Evolutionary conservation across 2,329 filamentous ascomycete species (phyloP).

Genomic region (Xylaria sp.): DNA sequence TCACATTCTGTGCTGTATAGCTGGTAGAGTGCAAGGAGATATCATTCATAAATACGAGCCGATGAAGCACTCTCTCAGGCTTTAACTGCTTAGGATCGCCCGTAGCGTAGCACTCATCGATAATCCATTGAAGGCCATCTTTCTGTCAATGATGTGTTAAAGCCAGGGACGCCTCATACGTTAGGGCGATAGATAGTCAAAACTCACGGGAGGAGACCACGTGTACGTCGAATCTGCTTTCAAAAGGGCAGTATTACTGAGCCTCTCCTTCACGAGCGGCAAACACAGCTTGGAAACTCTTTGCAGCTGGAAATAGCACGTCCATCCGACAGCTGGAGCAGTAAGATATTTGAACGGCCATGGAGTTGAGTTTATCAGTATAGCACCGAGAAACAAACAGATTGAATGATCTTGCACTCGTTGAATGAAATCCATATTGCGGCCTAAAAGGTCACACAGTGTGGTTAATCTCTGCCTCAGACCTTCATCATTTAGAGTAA

Average conservation of each 20-base stretch:
- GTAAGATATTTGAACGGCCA: conserved; percentile 6
- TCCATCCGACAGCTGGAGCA: conserved; percentile 9
- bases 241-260: background rate
- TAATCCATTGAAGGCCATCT: conserved; percentile 31
- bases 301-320: conserved; percentile 11
- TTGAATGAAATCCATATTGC: conserved; percentile 10
- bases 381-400: conserved; percentile 15
- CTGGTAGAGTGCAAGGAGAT: conserved; percentile 24
- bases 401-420: conserved; percentile 17
- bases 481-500: background rate
- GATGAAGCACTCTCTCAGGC: conserved; percentile 13
- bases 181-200: background rate
- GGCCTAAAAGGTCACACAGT: background rate
- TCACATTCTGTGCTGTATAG: conserved; percentile 19
- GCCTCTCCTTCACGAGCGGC: conserved; percentile 18
- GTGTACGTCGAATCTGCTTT: background rate
- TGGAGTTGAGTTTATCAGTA: conserved; percentile 24
- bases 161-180: too few relatives aligned
- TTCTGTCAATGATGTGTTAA: background rate
- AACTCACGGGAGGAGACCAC: conserved; percentile 21
- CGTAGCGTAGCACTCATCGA: conserved; percentile 28
- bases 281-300: conserved; percentile 2
- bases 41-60: conserved; percentile 28
- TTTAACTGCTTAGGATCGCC: conserved; percentile 16
- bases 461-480: background rate